Base-by-base conservation (phyloP, 345 rosid species). In the Euphorbia peplus region DNA sequence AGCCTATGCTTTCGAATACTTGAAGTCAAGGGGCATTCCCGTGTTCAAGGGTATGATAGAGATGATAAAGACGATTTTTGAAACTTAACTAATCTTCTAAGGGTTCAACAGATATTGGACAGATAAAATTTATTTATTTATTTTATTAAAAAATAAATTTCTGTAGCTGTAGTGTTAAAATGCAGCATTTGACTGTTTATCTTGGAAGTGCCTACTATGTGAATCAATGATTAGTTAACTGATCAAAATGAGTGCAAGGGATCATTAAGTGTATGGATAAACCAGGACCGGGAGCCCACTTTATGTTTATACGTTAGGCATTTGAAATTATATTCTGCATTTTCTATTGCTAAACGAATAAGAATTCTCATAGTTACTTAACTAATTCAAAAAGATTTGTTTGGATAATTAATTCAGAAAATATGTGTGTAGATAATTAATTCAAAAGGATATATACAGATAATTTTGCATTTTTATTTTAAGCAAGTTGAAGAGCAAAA, bases 401-500 rank as follows among this genome's bases (percentile, higher is more conserved):
- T n/a, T n/a, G n/a, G n/a, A n/a, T n/a, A n/a, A n/a, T n/a, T n/a
- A n/a, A n/a, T n/a, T n/a, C n/a, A n/a, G n/a, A n/a, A n/a, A n/a
- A n/a, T n/a, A n/a, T 72, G 22, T 18, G 28, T 22, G 32, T 52
- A 18, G 39, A 15, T 13, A 35, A 51, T 19, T 22, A 29, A 2
- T 32, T 21, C 8, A 16, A 44, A 63, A 52, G 39, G 47, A 9
- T 72, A 15, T 16, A 37, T 24, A 48, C 58, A 18, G 41, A 16
- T 8, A 37, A 52, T 21, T 64, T 70, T 14, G 18, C 4, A 4
- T 12, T 51, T 53, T 53, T 22, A 12, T 63, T 30, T 0, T 5
- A 58, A 35, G 69, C 7, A 51, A 21, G 58, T 56, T 48, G 48
- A 48, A 64, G 35, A 32, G 67, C 39, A 46, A 26, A 55, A 44